Percentiles rank a stretch among this genome's conserved stretches.
These are phyloP conservation scores for Flaveria linearis DNA, from an alignment of 129 eudicot genomes.

Conservation along the genomic window DNA sequence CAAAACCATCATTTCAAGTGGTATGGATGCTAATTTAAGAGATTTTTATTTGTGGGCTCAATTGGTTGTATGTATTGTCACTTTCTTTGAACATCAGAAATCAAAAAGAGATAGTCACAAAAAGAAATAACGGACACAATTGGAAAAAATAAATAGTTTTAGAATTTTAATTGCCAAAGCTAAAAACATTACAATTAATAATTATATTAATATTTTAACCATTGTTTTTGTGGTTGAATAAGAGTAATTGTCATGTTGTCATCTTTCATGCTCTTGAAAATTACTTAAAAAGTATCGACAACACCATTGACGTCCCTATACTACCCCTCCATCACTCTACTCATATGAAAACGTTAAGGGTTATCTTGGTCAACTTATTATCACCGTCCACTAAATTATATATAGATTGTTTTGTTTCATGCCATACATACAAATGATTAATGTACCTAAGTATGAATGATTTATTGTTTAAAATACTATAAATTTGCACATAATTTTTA, in stretches of 20 bases:
- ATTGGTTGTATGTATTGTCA: constrained; percentile 23
- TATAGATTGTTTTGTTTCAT: constrained; percentile 18
- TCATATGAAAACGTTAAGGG: constrained; percentile 19
- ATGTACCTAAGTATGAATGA: constrained; percentile 13
- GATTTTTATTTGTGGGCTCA: constrained; percentile 31
- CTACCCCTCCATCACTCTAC: constrained; percentile 24
- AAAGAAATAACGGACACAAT: constrained; percentile 11
- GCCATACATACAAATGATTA: constrained; percentile 29
- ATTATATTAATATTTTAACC: neutral
- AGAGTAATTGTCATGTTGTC: neutral
- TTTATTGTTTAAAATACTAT: constrained; percentile 17
- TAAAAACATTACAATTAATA: neutral
- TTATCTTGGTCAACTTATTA: constrained; percentile 31
- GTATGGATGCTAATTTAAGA: constrained; percentile 12
- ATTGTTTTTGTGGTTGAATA: neutral
- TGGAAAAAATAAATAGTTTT: neutral
- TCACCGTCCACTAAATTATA: constrained; percentile 13
- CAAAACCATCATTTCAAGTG: constrained; percentile 24
- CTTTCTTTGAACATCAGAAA: constrained; percentile 20
- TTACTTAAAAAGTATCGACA: neutral
- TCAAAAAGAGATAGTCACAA: neutral
- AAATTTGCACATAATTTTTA: neutral
- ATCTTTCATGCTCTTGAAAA: neutral
- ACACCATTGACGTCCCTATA: neutral
- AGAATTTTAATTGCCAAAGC: neutral